phyloP scores from a whole-genome alignment of 352 stramenopile species.

The Phytopythium litorale region DNA sequence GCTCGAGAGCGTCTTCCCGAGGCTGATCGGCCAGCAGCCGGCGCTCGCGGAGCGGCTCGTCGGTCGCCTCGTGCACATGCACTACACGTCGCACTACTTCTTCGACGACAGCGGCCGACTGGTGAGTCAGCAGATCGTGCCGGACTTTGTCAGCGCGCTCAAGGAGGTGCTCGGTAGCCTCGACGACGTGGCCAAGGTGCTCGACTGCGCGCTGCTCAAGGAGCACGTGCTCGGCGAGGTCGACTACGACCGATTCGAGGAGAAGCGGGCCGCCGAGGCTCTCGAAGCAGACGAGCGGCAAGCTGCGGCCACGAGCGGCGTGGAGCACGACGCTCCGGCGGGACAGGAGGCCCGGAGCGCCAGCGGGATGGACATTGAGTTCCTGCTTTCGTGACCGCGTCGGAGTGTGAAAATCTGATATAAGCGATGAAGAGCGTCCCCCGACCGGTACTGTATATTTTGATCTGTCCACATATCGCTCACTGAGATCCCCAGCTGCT shows the following conservation, averaged over 20 bases:
- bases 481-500: too few species aligned
- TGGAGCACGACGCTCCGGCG: background rate
- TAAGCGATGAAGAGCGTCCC: too few species aligned
- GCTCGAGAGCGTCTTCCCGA: constrained; percentile 33
- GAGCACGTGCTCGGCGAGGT: constrained; percentile 7
- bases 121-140: constrained; percentile 13
- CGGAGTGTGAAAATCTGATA: too few species aligned
- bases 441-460: too few species aligned
- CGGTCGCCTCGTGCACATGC: constrained; percentile 23
- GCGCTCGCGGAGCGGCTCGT: constrained; percentile 26
- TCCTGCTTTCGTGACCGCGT: background rate
- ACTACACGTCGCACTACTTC: constrained; percentile 27
- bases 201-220: constrained; percentile 12
- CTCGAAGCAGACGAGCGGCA: background rate
- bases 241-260: background rate
- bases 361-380: background rate
- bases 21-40: constrained; percentile 16
- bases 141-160: constrained; percentile 25
- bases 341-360: background rate
- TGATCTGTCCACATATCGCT: too few species aligned
- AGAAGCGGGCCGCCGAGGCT: background rate
- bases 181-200: constrained; percentile 19
- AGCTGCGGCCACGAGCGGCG: background rate
- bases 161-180: constrained; percentile 23
- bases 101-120: constrained; percentile 19